Conservation (phyloP, 768 basidiomycete species). For the Dentipellis sp. region DNA sequence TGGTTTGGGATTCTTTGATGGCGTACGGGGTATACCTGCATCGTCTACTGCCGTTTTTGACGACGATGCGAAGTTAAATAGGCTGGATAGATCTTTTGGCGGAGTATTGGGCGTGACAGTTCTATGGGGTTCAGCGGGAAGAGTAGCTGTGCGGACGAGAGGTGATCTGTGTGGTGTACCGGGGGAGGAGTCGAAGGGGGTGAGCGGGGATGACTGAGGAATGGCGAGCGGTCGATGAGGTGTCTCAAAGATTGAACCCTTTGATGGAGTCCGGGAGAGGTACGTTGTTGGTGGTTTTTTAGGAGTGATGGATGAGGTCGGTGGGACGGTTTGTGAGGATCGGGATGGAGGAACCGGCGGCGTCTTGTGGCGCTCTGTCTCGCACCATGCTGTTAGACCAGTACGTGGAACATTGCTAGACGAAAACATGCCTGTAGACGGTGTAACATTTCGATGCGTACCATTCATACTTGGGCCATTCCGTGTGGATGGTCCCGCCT, state of each 20-base stretch:
- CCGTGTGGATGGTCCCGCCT: no score
- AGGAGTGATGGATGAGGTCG: constrained; percentile 5
- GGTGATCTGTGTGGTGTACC: constrained; percentile 4
- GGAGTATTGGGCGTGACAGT: constrained; percentile 7
- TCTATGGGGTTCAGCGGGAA: not conserved
- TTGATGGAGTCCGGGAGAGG: constrained; percentile 12
- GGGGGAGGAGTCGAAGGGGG: constrained; percentile 4
- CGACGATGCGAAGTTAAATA: constrained; percentile 32
- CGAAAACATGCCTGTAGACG: not conserved
- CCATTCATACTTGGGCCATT: no score
- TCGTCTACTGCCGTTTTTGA: not conserved
- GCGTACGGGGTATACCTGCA: not conserved
- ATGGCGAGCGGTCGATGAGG: not conserved
- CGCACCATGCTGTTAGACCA: not conserved
- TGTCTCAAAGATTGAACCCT: not conserved
- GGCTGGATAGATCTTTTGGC: constrained; percentile 34
- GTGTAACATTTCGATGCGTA: not conserved
- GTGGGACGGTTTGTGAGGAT: not conserved
- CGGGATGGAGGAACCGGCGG: not conserved
- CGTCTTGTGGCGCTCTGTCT: not conserved
- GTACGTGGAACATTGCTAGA: not conserved
- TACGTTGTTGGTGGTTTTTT: not conserved
- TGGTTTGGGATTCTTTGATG: constrained; percentile 5
- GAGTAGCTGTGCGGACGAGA: not conserved
- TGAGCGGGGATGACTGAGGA: constrained; percentile 7